phyloP scores from a whole-genome alignment of 2,329 filamentous ascomycete species.

The Colletotrichum cuscutae region DNA sequence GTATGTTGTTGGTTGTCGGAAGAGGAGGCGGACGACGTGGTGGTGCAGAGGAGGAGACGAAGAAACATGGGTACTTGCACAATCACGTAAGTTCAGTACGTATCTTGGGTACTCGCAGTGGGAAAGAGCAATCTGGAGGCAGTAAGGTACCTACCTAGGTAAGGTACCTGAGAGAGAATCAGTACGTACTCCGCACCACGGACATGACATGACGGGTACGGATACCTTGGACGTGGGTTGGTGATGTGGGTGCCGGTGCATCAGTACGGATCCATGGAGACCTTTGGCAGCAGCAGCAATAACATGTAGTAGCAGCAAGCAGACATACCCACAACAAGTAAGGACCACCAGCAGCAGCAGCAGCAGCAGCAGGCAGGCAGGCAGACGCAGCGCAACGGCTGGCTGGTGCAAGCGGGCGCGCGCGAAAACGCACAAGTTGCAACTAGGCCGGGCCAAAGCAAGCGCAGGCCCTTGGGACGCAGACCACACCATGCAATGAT shows the following conservation, averaged over 20 bases:
- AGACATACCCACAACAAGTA: background rate
- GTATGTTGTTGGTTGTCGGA: background rate
- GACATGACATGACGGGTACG: background rate
- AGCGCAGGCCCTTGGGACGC: conserved; percentile 57
- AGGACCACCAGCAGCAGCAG: background rate
- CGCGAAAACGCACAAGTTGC: conserved; percentile 46
- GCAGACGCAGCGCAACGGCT: conserved; percentile 23
- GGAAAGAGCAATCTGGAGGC: background rate
- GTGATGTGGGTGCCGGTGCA: background rate
- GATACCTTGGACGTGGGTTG: background rate
- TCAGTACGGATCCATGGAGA: background rate
- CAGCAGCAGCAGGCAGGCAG: background rate
- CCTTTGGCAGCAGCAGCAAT: background rate
- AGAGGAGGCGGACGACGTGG: background rate
- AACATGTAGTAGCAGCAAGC: background rate
- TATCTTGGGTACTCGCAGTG: background rate
- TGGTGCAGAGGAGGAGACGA: background rate
- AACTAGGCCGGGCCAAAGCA: conserved; percentile 45
- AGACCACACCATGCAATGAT: conserved; percentile 78
- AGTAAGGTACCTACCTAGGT: no score
- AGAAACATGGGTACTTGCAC: background rate
- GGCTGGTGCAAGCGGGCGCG: conserved; percentile 32
- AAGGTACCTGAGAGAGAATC: background rate
- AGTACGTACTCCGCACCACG: background rate
- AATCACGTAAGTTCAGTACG: background rate